Evolutionary conservation across 225 moss, liverwort and hornwort genomes (phyloP).

Genomic region (Sphagnum tenellum): DNA sequence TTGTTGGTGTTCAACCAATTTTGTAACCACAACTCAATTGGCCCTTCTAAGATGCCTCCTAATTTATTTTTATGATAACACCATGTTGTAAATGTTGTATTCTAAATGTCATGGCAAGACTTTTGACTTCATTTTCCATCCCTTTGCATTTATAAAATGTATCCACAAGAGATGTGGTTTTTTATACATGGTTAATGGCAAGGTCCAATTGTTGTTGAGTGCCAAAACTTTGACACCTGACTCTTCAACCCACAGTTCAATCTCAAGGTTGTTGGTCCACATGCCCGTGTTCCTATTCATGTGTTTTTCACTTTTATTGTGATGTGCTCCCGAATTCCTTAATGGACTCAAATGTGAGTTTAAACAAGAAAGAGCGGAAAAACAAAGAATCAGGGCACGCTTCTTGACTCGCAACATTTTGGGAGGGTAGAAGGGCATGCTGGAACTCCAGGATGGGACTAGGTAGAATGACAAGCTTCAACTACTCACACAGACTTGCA

Average conservation of each 20-base stretch:
- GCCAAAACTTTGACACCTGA: constrained; percentile 97
- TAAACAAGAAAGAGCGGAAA: too few species aligned
- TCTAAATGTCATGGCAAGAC: constrained; percentile 99
- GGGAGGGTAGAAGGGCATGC: too few species aligned
- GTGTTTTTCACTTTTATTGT: constrained; percentile 98
- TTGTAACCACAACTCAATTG: neutral
- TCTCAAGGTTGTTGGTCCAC: constrained; percentile 80
- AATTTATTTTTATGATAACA: neutral
- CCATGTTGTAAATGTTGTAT: constrained; percentile 90
- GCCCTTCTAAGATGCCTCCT: neutral
- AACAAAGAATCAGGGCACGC: too few species aligned
- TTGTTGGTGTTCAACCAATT: too few species aligned
- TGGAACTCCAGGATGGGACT: too few species aligned
- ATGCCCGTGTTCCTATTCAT: constrained; percentile 87
- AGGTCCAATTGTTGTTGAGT: constrained; percentile 84
- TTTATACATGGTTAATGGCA: constrained; percentile 96
- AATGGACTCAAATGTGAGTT: too few species aligned
- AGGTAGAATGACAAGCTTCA: too few species aligned
- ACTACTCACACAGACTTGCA: too few species aligned
- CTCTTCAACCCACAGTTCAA: constrained; percentile 91
- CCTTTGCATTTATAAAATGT: constrained; percentile 90
- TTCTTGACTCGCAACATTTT: too few species aligned
- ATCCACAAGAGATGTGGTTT: constrained; percentile 95
- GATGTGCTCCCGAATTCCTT: too few species aligned
- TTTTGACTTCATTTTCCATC: constrained; percentile 97